Evolutionary conservation across 106 monocot genomes (phyloP).

Genomic region (Acorus gramineus): DNA sequence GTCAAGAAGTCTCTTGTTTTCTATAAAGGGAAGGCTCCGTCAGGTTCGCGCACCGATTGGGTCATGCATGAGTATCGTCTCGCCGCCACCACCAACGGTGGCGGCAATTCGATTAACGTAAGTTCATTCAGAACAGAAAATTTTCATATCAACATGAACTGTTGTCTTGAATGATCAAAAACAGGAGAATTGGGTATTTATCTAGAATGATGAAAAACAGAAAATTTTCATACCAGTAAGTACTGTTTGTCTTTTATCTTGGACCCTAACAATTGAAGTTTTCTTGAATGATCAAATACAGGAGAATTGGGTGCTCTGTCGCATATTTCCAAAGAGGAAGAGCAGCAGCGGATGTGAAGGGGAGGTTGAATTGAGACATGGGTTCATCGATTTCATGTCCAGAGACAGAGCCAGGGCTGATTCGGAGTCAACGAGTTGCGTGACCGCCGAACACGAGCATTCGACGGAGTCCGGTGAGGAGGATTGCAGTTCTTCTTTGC

Average conservation of each 20-base stretch:
- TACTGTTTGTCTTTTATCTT: slow-evolving; percentile 1
- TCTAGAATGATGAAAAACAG: background rate
- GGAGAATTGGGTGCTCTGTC: slow-evolving; percentile 65
- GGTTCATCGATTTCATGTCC: slow-evolving; percentile 24
- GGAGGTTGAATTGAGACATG: background rate
- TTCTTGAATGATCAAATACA: background rate
- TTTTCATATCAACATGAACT: background rate
- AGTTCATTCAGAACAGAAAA: slow-evolving; percentile 11
- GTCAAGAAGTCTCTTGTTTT: slow-evolving; percentile 81
- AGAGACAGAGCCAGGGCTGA: background rate
- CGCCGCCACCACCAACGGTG: slow-evolving; percentile 4
- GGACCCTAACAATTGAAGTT: too few species aligned
- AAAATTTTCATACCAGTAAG: slow-evolving; percentile 5
- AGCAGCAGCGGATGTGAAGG: slow-evolving; percentile 11
- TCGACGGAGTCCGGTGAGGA: slow-evolving; percentile 24
- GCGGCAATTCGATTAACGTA: background rate
- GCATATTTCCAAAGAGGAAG: slow-evolving; percentile 66
- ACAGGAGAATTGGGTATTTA: background rate
- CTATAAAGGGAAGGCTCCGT: slow-evolving; percentile 47
- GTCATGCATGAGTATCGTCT: slow-evolving; percentile 91
- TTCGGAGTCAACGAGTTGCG: slow-evolving; percentile 29
- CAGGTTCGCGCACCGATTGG: slow-evolving; percentile 58
- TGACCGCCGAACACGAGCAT: slow-evolving; percentile 15
- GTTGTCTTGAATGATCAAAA: too few species aligned
- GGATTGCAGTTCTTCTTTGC: slow-evolving; percentile 5